phyloP scores from a whole-genome alignment of 345 rosid species.

The Brassica cretica region DNA sequence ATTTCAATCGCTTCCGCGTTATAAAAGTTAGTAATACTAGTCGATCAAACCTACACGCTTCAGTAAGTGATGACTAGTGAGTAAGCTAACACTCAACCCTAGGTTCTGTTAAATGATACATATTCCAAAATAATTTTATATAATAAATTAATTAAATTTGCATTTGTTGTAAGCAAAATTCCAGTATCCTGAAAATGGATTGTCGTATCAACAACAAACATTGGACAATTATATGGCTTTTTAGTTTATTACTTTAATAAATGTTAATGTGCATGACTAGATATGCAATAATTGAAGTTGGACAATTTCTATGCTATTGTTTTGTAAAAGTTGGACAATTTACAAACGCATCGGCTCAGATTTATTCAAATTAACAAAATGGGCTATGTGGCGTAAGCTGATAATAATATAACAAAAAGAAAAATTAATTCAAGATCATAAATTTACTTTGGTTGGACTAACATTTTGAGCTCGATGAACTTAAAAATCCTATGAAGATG shows the following conservation, averaged over 20 bases:
- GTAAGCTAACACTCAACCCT: constrained; percentile 2
- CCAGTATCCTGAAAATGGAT: constrained; percentile 9
- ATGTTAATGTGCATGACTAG: constrained; percentile 39
- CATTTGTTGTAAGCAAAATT: constrained; percentile 2
- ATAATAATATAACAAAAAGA: background rate
- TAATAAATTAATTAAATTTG: background rate
- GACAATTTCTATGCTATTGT: background rate
- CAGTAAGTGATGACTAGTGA: background rate
- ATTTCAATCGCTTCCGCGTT: background rate
- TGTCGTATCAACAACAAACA: constrained; percentile 32
- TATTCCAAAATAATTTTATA: background rate
- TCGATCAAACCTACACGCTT: background rate
- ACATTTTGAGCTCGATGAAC: background rate
- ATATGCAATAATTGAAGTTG: constrained; percentile 25
- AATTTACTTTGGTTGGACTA: background rate
- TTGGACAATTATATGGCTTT: constrained; percentile 28
- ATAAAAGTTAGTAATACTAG: background rate
- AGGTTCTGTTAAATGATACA: background rate
- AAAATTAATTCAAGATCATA: background rate
- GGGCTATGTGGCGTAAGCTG: background rate
- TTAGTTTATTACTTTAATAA: constrained; percentile 10
- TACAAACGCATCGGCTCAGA: constrained; percentile 10
- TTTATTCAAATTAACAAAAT: constrained; percentile 10
- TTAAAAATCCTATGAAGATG: background rate
- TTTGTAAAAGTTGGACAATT: background rate